Conservation (phyloP, 108 stramenopile genomes). For the Nitzschia putrida region DNA sequence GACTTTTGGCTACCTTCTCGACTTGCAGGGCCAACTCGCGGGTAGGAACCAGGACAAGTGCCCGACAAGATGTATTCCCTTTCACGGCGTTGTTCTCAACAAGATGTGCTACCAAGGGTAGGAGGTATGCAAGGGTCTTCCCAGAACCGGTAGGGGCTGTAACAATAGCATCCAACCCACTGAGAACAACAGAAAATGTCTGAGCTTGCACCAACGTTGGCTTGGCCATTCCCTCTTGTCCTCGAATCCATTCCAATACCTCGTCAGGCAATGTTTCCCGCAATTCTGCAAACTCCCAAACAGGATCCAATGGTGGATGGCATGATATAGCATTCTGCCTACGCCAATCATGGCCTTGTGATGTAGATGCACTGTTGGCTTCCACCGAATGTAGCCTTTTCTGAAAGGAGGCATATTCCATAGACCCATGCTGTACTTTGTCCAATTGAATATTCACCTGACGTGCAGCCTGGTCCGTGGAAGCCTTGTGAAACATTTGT, state of each 20-base stretch:
- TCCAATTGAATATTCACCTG: constrained; percentile 44
- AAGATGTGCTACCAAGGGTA: constrained; percentile 83
- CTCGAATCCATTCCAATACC: constrained; percentile 23
- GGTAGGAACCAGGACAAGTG: constrained; percentile 91
- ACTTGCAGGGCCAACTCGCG: constrained; percentile 95
- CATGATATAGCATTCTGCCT: constrained; percentile 53
- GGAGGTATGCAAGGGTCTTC: constrained; percentile 91
- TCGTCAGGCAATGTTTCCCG: constrained; percentile 38
- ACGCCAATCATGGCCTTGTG: constrained; percentile 55
- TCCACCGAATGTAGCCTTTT: constrained; percentile 19
- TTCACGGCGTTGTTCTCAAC: constrained; percentile 41
- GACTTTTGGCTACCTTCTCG: constrained; percentile 49
- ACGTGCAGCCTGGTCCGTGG: not conserved
- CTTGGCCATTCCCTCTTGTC: constrained; percentile 33
- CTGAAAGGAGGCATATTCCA: constrained; percentile 32
- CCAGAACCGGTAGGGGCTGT: constrained; percentile 88
- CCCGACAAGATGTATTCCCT: constrained; percentile 11
- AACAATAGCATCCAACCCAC: constrained; percentile 68
- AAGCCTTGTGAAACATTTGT: constrained; percentile 33
- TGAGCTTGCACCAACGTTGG: constrained; percentile 96
- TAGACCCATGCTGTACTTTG: constrained; percentile 25
- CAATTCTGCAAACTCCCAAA: constrained; percentile 49
- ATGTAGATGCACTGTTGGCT: constrained; percentile 12
- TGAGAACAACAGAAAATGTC: constrained; percentile 63
- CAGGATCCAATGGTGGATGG: constrained; percentile 58